These are phyloP conservation scores for Lophiotrema nucula DNA, from an alignment of 495 filamentous ascomycete species.

Conservation along the genomic window DNA sequence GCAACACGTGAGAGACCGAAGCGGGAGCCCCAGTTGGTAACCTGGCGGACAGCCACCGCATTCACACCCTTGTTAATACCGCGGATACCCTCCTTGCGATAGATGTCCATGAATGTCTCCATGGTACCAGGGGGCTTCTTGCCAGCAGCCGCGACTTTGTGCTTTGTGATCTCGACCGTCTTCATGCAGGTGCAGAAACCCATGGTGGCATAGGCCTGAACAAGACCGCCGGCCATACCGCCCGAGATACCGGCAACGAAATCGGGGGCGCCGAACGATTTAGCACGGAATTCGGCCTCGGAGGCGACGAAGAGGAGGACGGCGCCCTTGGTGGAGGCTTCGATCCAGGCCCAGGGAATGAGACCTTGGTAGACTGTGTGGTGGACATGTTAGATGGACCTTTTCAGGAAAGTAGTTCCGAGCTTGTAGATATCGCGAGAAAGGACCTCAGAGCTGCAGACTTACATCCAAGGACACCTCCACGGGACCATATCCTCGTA, in stretches of 20 bases:
- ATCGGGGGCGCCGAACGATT: conserved; percentile 73
- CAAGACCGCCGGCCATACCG: conserved; percentile 91
- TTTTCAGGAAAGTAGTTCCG: not conserved
- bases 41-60: conserved; percentile 95
- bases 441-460: too few relatives aligned
- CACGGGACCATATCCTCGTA: conserved; percentile 85
- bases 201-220: conserved; percentile 98
- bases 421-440: too few relatives aligned
- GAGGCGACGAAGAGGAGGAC: conserved; percentile 98
- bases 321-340: conserved; percentile 98
- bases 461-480: conserved; percentile 94
- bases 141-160: conserved; percentile 83
- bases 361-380: conserved; percentile 98
- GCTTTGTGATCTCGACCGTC: conserved; percentile 98
- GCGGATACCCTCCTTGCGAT: conserved; percentile 86
- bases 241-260: conserved; percentile 87
- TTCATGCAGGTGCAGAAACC: conserved; percentile 99
- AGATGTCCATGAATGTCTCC: conserved; percentile 94
- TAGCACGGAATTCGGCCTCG: conserved; percentile 93
- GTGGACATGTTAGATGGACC: too few relatives aligned
- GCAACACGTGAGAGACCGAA: conserved; percentile 91
- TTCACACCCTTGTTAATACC: conserved; percentile 99
- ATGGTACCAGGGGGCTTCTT: conserved; percentile 85
- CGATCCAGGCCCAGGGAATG: conserved; percentile 99
- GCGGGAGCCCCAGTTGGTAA: conserved; percentile 97